These are phyloP conservation scores for Allium sativum DNA, from an alignment of 106 monocot species.

Conservation along the genomic window DNA sequence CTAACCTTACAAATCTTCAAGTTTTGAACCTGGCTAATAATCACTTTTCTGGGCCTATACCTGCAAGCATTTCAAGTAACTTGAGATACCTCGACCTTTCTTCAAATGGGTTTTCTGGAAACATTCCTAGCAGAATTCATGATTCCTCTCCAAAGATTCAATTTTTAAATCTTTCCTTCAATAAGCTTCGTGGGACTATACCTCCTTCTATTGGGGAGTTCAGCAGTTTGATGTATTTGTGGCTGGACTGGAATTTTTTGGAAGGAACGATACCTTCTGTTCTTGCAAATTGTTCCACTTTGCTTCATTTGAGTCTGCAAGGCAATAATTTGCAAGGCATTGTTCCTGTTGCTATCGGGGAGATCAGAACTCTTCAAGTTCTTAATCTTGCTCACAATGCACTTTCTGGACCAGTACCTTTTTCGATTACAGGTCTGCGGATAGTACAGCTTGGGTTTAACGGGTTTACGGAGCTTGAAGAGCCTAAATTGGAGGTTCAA, in stretches of 20 bases:
- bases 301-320: constrained; percentile 16
- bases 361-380: constrained; percentile 14
- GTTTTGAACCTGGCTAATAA: constrained; percentile 39
- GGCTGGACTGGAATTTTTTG: constrained; percentile 21
- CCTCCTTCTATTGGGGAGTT: constrained; percentile 10
- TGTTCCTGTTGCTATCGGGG: constrained; percentile 11
- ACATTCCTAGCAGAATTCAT: constrained; percentile 16
- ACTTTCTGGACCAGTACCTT: constrained; percentile 23
- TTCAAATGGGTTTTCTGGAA: constrained; percentile 46
- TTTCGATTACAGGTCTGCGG: constrained; percentile 18
- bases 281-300: constrained; percentile 15
- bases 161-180: constrained; percentile 23
- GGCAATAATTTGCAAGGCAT: constrained; percentile 17
- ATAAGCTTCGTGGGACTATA: constrained; percentile 14
- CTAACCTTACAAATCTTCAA: constrained; percentile 25
- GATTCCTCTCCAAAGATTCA: constrained; percentile 5
- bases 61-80: constrained; percentile 20
- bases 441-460: constrained; percentile 77
- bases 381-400: constrained; percentile 19
- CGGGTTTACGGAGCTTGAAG: constrained; percentile 28
- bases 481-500: constrained; percentile 1
- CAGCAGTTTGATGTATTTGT: constrained; percentile 8
- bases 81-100: constrained; percentile 61
- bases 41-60: constrained; percentile 37
- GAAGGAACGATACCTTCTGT: constrained; percentile 21